Base-by-base conservation (phyloP, 306 rosid species). In the Cucurbita ficifolia region DNA sequence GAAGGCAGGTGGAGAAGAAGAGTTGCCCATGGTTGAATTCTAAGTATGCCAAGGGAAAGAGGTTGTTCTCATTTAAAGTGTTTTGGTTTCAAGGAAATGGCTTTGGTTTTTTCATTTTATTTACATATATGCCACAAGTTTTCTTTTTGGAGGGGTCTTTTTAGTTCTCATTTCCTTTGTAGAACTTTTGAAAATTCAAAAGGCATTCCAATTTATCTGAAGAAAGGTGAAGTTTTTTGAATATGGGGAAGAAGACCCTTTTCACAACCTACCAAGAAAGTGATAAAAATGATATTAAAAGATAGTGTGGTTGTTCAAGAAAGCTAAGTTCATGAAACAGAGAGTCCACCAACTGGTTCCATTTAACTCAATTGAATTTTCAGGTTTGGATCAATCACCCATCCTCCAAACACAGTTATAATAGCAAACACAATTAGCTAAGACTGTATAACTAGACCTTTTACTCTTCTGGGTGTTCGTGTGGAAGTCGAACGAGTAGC, bases 231-330 rank as follows among this genome's bases (percentile, higher is more conserved):
- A 72, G 8, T 19, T 43, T 43, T 38, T 54, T 52, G 42, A 76
- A 39, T 16, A 19, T 65, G 3, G 42, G n/a, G n/a, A 18, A 43
- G 24, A 52, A 33, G n/a, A 75, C 69, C 75, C 57, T 78, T 54
- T 77, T 87, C 90, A 82, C 85, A 79, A 92, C 97, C 97, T 86
- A 86, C 93, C 90, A 50, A 81, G 88, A 91, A 83, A 87, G 74
- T 29, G 93, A 70, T 29, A 29, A 29, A 29, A 29, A 29, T 29
- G 33, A 29, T 29, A 29, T 29, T 29, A 29, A 29, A 65, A 43
- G 49, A 65, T 64, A 43, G 45, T 42, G 14, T 64, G 70, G 70
- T 64, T 64, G 71, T 64, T 61, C 48, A 61, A 38, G 24, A 38
- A 16, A 61, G 10, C 69, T 36, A 61, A 61, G 16, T 40, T 50